Evolutionary conservation across 1,139 yeast genomes (phyloP).

Genomic region (Geotrichum australiense): DNA sequence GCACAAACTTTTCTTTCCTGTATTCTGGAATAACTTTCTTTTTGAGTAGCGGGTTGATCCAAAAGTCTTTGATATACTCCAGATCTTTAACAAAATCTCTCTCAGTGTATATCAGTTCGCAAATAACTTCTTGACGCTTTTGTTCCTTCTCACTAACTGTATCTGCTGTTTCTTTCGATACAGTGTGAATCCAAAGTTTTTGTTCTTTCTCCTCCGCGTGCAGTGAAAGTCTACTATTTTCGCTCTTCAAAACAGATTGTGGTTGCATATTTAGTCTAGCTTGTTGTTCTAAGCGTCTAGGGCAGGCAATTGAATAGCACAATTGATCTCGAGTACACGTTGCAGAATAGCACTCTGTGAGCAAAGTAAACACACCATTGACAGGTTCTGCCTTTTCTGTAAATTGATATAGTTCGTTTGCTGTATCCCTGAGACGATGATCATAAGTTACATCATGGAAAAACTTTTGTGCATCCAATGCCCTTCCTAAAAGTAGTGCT

Average conservation of each 20-base stretch:
- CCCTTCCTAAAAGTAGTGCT: conserved; percentile 81
- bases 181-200: conserved; percentile 92
- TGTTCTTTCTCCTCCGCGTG: conserved; percentile 76
- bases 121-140: conserved; percentile 90
- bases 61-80: conserved; percentile 87
- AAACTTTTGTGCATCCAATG: conserved; percentile 88
- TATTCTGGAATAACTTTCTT: conserved; percentile 81
- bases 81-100: conserved; percentile 91
- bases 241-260: conserved; percentile 77
- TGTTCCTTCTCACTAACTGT: conserved; percentile 76
- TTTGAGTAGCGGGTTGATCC: conserved; percentile 84
- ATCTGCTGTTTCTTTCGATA: conserved; percentile 72
- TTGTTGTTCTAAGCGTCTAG: conserved; percentile 91
- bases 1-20: conserved; percentile 82
- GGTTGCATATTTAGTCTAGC: conserved; percentile 86
- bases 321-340: conserved; percentile 84
- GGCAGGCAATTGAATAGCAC: conserved; percentile 97
- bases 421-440: conserved; percentile 83
- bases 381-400: conserved; percentile 41
- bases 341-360: conserved; percentile 94
- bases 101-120: conserved; percentile 90
- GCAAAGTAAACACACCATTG: conserved; percentile 85
- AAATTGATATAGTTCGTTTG: conserved; percentile 82
- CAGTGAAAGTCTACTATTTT: conserved; percentile 71
- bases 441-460: conserved; percentile 96